Conservation (phyloP, 805 yeast species). For the Yamadazyma kitorensis region DNA sequence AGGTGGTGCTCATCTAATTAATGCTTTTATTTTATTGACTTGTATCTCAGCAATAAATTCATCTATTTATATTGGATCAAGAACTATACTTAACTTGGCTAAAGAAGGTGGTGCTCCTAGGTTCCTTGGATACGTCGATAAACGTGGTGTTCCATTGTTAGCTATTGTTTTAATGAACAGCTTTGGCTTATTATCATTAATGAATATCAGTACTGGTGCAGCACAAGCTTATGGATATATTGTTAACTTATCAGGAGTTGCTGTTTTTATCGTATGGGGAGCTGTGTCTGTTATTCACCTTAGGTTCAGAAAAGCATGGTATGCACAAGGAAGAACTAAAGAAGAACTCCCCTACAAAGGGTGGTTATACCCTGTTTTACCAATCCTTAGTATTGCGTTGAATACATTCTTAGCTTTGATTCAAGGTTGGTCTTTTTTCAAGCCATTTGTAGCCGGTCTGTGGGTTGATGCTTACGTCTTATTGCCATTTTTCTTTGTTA, state of each 20-base stretch:
- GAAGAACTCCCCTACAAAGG: constrained; percentile 37
- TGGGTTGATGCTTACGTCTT: constrained; percentile 60
- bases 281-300: constrained; percentile 53
- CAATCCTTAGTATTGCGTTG: constrained; percentile 47
- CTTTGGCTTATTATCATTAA: constrained; percentile 54
- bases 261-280: constrained; percentile 69
- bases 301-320: constrained; percentile 50
- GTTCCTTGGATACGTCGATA: constrained; percentile 48
- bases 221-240: constrained; percentile 58
- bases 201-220: constrained; percentile 57
- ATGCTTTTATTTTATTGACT: constrained; percentile 60
- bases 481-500: constrained; percentile 52
- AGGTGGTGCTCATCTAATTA: constrained; percentile 50
- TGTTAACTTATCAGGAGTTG: constrained; percentile 62
- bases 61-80: constrained; percentile 64
- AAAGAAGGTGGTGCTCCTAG: constrained; percentile 59
- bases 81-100: constrained; percentile 65
- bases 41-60: constrained; percentile 70
- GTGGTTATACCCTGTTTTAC: constrained; percentile 48
- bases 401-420: constrained; percentile 54
- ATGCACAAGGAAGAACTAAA: constrained; percentile 32
- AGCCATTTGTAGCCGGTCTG: constrained; percentile 49
- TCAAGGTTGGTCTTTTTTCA: constrained; percentile 65
- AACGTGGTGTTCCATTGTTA: constrained; percentile 61
- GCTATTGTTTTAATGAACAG: constrained; percentile 55